Conservation (phyloP, 2,329 filamentous ascomycete genomes). For the Ceratocystiopsis brevicomis region DNA sequence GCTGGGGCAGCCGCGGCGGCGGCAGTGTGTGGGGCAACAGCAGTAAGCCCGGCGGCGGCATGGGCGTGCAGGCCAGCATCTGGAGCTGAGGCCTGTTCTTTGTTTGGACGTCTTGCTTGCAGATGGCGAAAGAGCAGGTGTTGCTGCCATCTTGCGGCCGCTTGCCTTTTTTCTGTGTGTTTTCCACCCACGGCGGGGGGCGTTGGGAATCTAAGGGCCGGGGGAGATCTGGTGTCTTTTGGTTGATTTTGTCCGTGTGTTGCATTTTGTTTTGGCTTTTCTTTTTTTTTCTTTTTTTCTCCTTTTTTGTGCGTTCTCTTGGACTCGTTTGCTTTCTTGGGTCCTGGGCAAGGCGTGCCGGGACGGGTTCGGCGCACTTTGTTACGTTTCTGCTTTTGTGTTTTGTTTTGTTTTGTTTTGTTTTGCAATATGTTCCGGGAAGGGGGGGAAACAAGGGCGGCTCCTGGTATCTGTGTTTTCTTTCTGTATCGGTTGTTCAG, state of each 20-base stretch:
- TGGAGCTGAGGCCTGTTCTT: constrained; percentile 53
- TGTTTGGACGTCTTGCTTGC: background rate
- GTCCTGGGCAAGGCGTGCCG: background rate
- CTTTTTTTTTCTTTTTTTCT: constrained; percentile 1
- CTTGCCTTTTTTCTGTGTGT: background rate
- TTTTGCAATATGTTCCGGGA: background rate
- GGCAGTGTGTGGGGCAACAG: constrained; percentile 66
- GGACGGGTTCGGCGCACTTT: no score
- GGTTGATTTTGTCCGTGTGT: background rate
- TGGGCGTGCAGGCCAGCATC: constrained; percentile 79
- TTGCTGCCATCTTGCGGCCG: no score
- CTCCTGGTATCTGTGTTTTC: background rate
- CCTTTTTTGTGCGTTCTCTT: constrained; percentile 1
- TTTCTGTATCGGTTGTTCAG: background rate
- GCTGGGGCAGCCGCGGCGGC: constrained; percentile 57
- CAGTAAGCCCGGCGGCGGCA: constrained; percentile 42
- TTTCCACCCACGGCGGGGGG: background rate
- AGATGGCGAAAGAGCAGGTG: no score
- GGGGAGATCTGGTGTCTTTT: background rate
- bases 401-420: background rate
- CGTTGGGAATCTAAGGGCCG: background rate
- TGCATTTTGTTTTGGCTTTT: background rate
- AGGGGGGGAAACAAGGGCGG: background rate
- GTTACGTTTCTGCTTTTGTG: background rate
- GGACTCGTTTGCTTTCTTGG: background rate